Evolutionary conservation across 2,329 filamentous ascomycete species (phyloP).

Genomic region (Arthroderma sp.): DNA sequence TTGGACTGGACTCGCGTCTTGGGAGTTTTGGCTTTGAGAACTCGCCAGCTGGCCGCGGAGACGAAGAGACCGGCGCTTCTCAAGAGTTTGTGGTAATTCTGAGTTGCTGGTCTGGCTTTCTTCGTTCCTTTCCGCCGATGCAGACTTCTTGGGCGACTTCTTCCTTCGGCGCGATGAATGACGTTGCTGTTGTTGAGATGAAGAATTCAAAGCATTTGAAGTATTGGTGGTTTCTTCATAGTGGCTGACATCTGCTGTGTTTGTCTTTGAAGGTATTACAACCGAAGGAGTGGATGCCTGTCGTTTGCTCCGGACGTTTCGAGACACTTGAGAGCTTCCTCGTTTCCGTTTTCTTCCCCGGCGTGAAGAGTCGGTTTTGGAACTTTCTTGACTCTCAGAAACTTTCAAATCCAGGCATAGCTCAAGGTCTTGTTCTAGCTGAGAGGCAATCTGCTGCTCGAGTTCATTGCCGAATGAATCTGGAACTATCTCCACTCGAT

Average conservation of each 20-base stretch:
- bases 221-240: no score
- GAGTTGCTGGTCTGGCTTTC: constrained; percentile 6
- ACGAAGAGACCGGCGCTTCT: constrained; percentile 21
- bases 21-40: no score
- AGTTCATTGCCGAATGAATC: constrained; percentile 29
- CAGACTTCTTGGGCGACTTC: constrained; percentile 11
- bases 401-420: constrained; percentile 21
- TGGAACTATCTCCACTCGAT: constrained; percentile 14
- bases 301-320: constrained; percentile 2
- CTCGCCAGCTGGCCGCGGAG: constrained; percentile 14
- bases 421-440: constrained; percentile 32
- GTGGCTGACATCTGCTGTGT: no score
- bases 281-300: not conserved
- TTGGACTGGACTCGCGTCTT: not conserved
- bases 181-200: not conserved
- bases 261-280: no score
- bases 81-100: constrained; percentile 9
- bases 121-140: not conserved
- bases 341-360: constrained; percentile 19
- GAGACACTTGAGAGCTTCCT: not conserved
- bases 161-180: not conserved
- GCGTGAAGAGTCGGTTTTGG: constrained; percentile 4
- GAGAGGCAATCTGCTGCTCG: constrained; percentile 32
- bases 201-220: no score
- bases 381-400: not conserved